Evolutionary conservation across 2,329 filamentous ascomycete genomes (phyloP), one percentile per base, ranked within the genome.

Genomic region (Endoconidiophora polonica): DNA sequence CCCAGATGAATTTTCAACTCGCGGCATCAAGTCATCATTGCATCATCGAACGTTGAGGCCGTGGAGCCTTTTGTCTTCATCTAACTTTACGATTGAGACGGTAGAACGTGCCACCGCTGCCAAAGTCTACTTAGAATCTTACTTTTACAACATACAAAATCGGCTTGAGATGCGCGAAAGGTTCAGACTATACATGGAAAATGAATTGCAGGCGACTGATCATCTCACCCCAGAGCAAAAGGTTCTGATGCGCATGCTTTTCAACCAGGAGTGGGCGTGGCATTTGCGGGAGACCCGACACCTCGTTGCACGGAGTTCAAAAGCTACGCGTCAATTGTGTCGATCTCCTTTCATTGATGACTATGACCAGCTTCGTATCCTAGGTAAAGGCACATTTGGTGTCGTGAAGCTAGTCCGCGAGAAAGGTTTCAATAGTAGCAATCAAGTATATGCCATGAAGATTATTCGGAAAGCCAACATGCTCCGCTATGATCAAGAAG

Each of bases 351-450:
- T 29, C 3, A 18, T 48, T 55, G 10, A 52, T 77, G 6, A 79
- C n/a, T 95, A 90, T 59, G 83, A 94, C 56, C 71, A 81, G 10
- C 66, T 96, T 26, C 84, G 87, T 57, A 72, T 93, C 16, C 71
- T 96, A 4, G 88, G 91, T 0, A 94, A 91, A 61, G 90, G 91
- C 6, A 95, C 88, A 60, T 98, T 96, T 64, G 90, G 91, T 0
- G 81, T 94, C 22, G 91, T 98, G 14, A 77, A 82, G 43, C 71
- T 98, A 36, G 88, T 96, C 2, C 79, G 79, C 50, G 83, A 88
- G 61, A 58, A 58, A n/a, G 48, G 57, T 0, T 57, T 62, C 55
- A 53, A 56, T 41, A 58, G 57, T 23, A 53, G 60, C 3, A 58
- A 59, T 9, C 73, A 83, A 52, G 78, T 94, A 0, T 96, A 82